Evolutionary conservation across 495 filamentous ascomycete species (phyloP), one percentile per base, ranked within the genome.

Genomic region (Neurospora sp.): DNA sequence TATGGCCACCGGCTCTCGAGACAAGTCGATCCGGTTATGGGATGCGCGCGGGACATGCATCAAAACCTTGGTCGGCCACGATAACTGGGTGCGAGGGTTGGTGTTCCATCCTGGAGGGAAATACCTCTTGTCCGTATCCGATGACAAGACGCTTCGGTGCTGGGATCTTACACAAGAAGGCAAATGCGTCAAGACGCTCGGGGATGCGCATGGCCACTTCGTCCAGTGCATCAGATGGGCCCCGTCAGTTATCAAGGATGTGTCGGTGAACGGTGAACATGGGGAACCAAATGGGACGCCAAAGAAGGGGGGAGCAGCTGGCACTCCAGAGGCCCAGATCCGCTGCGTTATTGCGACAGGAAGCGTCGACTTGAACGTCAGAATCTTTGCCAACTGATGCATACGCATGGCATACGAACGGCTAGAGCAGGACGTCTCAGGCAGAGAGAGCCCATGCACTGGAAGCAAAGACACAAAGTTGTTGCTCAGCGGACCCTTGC

Each of bases 131-230:
- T 93, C 90, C 40, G 92, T 91, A 5, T 84, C 91, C 35, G 96
- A 99, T 77, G 96, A 99, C 80, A 97, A 97, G 81, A 94, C 93
- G 14, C 83, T 99, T 41, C 86, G 95, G 59, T 98, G 95, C 83
- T 99, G 96, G 96, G 96, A 99, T 83, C 84, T 99, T 10, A 86
- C 87, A 16, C 96, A 99, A 77, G 94, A 98, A 80, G 92, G 93
- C 20, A 91, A 92, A 74, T 93, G 94, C 74, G 94, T 98, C 71
- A 94, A 94, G 83, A 91, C 88, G 4, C 81, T 97, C 18, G 84
- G 87, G 42, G 91, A 94, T 76, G 92, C 89, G 2, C 96, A 97
- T 80, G 90, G 85, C 7, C 93, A 94, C 79, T 99, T 99, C 76
- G 88, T 98, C 44, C 92, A 88, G 73, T 96, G 93, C 79, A 84